Evolutionary conservation across 2,329 filamentous ascomycete species (phyloP).

Genomic region (Colletotrichum liriopes): DNA sequence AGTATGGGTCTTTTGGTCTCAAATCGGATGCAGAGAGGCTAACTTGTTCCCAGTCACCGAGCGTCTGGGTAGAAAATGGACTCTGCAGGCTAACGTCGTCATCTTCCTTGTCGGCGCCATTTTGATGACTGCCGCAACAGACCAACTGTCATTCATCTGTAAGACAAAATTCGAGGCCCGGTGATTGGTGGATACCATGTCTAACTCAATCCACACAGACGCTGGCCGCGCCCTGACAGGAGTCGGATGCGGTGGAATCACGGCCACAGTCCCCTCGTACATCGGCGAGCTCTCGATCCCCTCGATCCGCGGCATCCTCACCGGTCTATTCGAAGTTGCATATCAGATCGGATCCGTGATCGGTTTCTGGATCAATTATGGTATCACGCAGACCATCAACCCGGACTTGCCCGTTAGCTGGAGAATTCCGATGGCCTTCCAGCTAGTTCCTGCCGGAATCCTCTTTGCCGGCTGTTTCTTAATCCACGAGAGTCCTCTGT

Average conservation of each 20-base stretch:
- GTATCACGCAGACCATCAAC: slow-evolving; percentile 58
- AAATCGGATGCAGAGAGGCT: slow-evolving; percentile 22
- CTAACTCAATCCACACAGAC: slow-evolving; percentile 42
- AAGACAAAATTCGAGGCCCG: not conserved
- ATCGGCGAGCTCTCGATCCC: slow-evolving; percentile 74
- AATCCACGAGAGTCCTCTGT: slow-evolving; percentile 47
- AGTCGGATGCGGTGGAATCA: slow-evolving; percentile 66
- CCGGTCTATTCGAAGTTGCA: slow-evolving; percentile 67
- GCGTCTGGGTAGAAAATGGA: slow-evolving; percentile 64
- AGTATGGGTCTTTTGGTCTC: slow-evolving; percentile 44
- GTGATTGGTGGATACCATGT: no score
- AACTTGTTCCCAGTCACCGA: slow-evolving; percentile 54
- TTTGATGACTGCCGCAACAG: slow-evolving; percentile 58
- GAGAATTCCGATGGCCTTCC: slow-evolving; percentile 65
- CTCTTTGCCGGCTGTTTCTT: slow-evolving; percentile 62
- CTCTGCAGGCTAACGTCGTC: slow-evolving; percentile 63
- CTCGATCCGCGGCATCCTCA: slow-evolving; percentile 70
- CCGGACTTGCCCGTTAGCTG: slow-evolving; percentile 55
- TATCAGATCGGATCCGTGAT: slow-evolving; percentile 68
- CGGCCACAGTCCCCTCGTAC: slow-evolving; percentile 74
- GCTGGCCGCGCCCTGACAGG: slow-evolving; percentile 70
- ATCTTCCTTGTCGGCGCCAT: slow-evolving; percentile 62
- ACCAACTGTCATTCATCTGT: slow-evolving; percentile 61
- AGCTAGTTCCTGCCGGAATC: slow-evolving; percentile 59
- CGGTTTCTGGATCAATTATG: slow-evolving; percentile 68